These are phyloP conservation scores for Aspergillus olivimuriae DNA, from an alignment of 495 filamentous ascomycete genomes.

Conservation along the genomic window DNA sequence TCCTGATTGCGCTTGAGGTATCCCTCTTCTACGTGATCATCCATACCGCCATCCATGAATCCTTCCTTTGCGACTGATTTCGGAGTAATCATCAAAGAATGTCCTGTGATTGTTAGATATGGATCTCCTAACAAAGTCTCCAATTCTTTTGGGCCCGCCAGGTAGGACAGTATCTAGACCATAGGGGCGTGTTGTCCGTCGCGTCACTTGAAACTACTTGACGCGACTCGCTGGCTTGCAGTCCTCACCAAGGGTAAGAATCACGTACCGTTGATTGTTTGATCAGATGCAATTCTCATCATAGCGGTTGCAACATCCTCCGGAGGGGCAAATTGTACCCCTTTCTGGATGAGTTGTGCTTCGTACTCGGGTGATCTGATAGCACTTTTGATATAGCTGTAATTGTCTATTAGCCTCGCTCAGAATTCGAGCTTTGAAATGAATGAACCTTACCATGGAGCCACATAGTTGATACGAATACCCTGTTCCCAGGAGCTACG, in stretches of 20 bases:
- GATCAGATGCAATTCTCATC: conserved; percentile 27
- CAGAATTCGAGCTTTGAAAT: background rate
- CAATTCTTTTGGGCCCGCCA: too few species aligned
- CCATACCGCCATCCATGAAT: conserved; percentile 14
- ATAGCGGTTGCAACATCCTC: conserved; percentile 22
- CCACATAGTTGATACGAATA: conserved; percentile 29
- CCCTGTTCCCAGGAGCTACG: conserved; percentile 24
- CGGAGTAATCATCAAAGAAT: conserved; percentile 16
- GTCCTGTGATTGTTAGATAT: conserved; percentile 5
- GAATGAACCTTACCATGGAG: conserved; percentile 20
- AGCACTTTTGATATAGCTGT: conserved; percentile 18
- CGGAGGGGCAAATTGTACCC: conserved; percentile 25
- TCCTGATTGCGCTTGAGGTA: conserved; percentile 16
- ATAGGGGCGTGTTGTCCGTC: too few species aligned
- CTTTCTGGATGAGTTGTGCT: conserved; percentile 20
- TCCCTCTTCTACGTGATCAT: conserved; percentile 15
- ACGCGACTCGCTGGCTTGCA: too few species aligned
- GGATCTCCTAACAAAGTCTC: background rate
- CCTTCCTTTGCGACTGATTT: conserved; percentile 16
- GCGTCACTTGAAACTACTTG: too few species aligned
- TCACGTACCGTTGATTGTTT: conserved; percentile 26
- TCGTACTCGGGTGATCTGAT: conserved; percentile 16
- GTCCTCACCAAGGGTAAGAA: too few species aligned
- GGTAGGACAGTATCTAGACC: too few species aligned
- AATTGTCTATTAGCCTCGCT: too few species aligned